phyloP scores from a whole-genome alignment of 1,284 basidiomycete species.

The Trichosporon sp. region DNA sequence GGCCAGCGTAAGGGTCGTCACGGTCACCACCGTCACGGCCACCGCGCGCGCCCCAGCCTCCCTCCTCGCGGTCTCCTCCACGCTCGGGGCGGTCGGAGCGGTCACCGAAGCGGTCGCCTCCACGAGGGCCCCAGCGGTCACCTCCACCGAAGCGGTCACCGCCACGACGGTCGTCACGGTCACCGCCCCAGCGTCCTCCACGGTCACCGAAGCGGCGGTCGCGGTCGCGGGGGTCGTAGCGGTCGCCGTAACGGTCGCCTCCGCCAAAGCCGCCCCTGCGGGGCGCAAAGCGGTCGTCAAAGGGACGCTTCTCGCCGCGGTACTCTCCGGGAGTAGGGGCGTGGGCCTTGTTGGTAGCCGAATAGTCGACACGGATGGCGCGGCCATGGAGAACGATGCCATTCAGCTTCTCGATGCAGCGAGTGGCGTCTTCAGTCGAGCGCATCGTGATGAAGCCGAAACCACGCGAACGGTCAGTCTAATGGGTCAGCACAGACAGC shows the following conservation, averaged over 20 bases:
- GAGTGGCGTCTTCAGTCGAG: conserved; percentile 77
- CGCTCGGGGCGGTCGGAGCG: conserved; percentile 34
- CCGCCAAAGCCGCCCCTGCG: conserved; percentile 55
- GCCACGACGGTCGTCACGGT: conserved; percentile 42
- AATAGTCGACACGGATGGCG: conserved; percentile 94
- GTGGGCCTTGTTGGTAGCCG: conserved; percentile 89
- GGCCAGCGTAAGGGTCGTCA: conserved; percentile 47
- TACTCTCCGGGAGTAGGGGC: conserved; percentile 97
- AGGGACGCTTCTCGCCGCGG: conserved; percentile 82
- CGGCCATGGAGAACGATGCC: conserved; percentile 93
- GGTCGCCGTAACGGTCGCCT: conserved; percentile 35
- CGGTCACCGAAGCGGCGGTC: conserved; percentile 46
- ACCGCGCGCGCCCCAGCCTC: conserved; percentile 13
- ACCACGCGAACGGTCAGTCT: conserved; percentile 94
- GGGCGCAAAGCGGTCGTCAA: conserved; percentile 51
- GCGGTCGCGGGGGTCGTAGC: conserved; percentile 28
- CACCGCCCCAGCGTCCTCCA: conserved; percentile 34
- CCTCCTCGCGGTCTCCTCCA: conserved; percentile 26
- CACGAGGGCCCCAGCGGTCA: conserved; percentile 40
- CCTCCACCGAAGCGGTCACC: conserved; percentile 37
- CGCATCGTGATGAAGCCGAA: conserved; percentile 98
- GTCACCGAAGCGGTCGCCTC: conserved; percentile 35
- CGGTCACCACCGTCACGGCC: conserved; percentile 33
- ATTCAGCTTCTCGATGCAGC: conserved; percentile 88
- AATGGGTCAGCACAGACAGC: conserved; percentile 27